Conservation (phyloP, 805 yeast species). For the Millerago galiae region DNA sequence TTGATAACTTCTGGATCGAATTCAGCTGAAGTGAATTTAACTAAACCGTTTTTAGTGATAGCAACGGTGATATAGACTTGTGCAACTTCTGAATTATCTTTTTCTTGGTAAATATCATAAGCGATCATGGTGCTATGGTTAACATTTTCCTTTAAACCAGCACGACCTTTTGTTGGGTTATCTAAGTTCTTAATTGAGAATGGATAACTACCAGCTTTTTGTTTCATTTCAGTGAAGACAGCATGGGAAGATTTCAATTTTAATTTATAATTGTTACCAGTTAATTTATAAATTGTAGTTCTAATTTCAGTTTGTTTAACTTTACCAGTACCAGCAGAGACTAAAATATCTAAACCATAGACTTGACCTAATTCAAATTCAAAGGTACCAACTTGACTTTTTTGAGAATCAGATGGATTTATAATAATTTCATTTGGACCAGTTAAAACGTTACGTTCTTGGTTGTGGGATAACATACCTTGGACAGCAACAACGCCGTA, state of each 20-base stretch:
- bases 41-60: constrained; percentile 64
- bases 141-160: constrained; percentile 68
- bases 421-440: constrained; percentile 73
- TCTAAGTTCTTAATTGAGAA: constrained; percentile 58
- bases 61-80: constrained; percentile 74
- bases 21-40: constrained; percentile 53
- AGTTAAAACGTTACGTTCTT: constrained; percentile 56
- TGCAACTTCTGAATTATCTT: constrained; percentile 59
- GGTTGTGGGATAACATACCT: constrained; percentile 73
- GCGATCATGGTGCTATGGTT: constrained; percentile 62
- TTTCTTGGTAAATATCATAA: constrained; percentile 63
- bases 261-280: constrained; percentile 61
- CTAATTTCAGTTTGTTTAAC: constrained; percentile 51
- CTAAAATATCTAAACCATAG: constrained; percentile 66
- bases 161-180: constrained; percentile 65
- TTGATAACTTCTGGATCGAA: constrained; percentile 43
- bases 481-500: constrained; percentile 59
- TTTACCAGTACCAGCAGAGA: constrained; percentile 62
- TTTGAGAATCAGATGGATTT: constrained; percentile 67
- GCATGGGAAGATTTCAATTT: constrained; percentile 66
- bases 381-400: constrained; percentile 52
- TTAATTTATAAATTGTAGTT: constrained; percentile 67
- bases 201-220: constrained; percentile 62
- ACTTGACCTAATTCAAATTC: constrained; percentile 73
- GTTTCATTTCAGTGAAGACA: constrained; percentile 60